Evolutionary conservation across 139 green algal genomes (phyloP), one percentile per base, ranked within the genome.

Genomic region (Micractinium sp.): DNA sequence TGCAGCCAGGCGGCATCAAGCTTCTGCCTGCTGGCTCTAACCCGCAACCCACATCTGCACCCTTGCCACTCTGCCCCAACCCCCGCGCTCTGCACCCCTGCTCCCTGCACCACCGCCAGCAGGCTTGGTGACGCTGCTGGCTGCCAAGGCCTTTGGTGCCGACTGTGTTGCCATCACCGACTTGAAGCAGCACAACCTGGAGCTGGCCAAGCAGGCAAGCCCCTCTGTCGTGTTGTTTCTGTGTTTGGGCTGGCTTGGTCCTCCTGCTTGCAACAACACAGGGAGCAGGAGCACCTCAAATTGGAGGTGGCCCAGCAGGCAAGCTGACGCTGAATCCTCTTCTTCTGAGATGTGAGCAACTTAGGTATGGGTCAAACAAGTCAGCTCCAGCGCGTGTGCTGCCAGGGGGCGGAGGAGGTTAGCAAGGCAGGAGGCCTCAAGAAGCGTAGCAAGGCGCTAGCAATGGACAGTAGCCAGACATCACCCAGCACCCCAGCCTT

Each of bases 91-190:
- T 12, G 22, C 63, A 31, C 63, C 22, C 22, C 20, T 23, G 60
- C 16, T 67, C 60, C 60, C 60, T 71, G 20, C 14, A 25, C 63
- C 63, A 29, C 63, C 15, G 20, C 25, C 33, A 36, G 63, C 92
- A 94, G 94, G 94, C 41, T 81, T 96, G 73, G 87, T 96, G 39
- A 79, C 87, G 23, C 77, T 95, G 81, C 84, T 95, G 71, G 81
- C 85, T 5, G 93, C 93, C 25, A 85, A 89, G 35, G 92, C 91
- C 5, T 94, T 94, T 91, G 94, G 94, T 19, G 94, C 94, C 0
- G 85, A 90, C 71, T 63, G 60, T 3, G 81, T 96, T 0, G 90
- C 89, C 16, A 87, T 96, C 35, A 90, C 87, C 0, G 94, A 95
- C 82, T 73, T 95, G 27, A 89, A 92, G 23, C 25, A 36, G 41